phyloP scores from a whole-genome alignment of 805 yeast species.

The Tetrapisispora pingtungensis region DNA sequence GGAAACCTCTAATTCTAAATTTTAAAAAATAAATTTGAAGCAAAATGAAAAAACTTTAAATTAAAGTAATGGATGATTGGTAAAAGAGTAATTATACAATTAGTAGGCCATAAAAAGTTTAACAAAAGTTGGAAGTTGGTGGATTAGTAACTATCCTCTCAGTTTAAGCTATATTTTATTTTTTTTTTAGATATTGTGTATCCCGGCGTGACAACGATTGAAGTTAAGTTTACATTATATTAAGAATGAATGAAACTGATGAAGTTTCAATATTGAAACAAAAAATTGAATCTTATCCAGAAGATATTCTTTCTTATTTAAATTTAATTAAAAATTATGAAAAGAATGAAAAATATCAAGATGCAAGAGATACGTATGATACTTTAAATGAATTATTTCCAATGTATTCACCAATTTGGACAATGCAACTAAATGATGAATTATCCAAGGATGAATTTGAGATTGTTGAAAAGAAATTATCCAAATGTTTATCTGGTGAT shows the following conservation, averaged over 20 bases:
- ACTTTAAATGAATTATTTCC: slow-evolving; percentile 57
- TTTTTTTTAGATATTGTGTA: no score
- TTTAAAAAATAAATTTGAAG: no score
- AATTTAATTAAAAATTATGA: slow-evolving; percentile 41
- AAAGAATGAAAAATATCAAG: slow-evolving; percentile 47
- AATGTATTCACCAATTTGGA: slow-evolving; percentile 64
- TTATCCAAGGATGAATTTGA: slow-evolving; percentile 54
- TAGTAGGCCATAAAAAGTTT: no score
- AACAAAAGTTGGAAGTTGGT: no score
- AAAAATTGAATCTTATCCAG: slow-evolving; percentile 29
- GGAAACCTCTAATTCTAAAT: no score
- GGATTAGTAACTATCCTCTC: no score
- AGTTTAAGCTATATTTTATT: no score
- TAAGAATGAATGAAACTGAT: neutral
- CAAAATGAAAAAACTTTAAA: no score
- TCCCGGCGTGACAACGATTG: no score
- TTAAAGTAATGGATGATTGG: no score
- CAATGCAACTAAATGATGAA: slow-evolving; percentile 56
- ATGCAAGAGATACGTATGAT: slow-evolving; percentile 49
- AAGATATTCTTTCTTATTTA: slow-evolving; percentile 48
- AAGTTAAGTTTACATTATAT: no score
- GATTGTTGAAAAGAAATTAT: slow-evolving; percentile 55
- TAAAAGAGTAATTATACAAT: no score
- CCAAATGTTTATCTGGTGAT: slow-evolving; percentile 44
- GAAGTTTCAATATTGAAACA: neutral